Evolutionary conservation across 2,329 filamentous ascomycete species (phyloP), one percentile per base, ranked within the genome.

Genomic region (Colletotrichum endophyticum): DNA sequence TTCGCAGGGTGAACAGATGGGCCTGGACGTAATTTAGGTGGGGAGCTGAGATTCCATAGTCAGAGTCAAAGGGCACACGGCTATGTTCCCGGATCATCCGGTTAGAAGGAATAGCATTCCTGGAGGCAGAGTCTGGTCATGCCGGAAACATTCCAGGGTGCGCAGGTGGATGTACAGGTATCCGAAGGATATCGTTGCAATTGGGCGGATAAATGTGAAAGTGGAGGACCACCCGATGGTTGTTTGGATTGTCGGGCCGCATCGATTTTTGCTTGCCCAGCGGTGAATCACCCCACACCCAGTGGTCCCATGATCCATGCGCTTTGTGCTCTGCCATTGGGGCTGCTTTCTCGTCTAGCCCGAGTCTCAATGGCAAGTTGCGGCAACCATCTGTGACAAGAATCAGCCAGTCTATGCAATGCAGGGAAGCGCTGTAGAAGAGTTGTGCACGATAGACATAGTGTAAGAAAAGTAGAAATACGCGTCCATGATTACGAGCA

Each of bases 211-310:
- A 76, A 76, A 75, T 70, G 57, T 66, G 57, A 71, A 77, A 76
- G 74, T 78, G 72, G 71, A 67, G 76, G 77, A 67, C 75, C 77
- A 72, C 78, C 76, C 28, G 39, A 73, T 70, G 53, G 61, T 78
- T 83, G 81, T 84, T 82, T 84, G 84, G 84, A 79, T 79, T 82
- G 81, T 84, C 84, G 84, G 84, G 72, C 83, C 83, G 83, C 70
- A 71, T 76, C 79, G 80, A 81, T 19, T 56, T 63, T 49, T 32
- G 19, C 34, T 16, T 11, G 34, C 34, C 34, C 53, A 27, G 59
- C 13, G 19, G 15, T 39, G 36, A 22, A 36, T 64, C 53, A 75
- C 69, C 56, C 73, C 53, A 67, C 62, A 63, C 62, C 25, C 16
- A 72, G 15, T 61, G 34, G n/a, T 66, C 72, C 57, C 57, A 62